Conservation (phyloP, 1,284 basidiomycete species). For the Sanghuangporus baumii region DNA sequence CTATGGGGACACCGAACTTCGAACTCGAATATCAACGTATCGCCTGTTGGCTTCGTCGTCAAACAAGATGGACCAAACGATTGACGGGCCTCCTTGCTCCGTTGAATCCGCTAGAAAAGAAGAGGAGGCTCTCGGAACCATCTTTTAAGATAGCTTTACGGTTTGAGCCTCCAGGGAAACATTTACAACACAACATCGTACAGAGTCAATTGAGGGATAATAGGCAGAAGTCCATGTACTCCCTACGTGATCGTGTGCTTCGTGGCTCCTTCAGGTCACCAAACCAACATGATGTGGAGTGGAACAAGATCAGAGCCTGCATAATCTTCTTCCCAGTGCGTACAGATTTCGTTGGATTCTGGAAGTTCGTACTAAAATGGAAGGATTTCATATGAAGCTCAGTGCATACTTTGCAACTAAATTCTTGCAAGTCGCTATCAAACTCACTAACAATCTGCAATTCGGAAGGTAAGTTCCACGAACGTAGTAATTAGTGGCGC, state of each 20-base stretch:
- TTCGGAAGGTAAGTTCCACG: not conserved
- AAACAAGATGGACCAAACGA: not conserved
- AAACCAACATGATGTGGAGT: not conserved
- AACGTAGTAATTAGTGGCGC: not conserved
- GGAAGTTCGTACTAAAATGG: not conserved
- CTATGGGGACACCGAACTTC: no score
- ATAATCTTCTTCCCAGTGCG: not conserved
- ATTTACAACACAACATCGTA: not conserved
- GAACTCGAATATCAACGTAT: not conserved
- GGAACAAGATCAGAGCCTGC: not conserved
- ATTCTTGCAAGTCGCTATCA: not conserved
- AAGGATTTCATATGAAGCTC: not conserved
- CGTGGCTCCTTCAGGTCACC: not conserved
- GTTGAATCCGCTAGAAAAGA: not conserved
- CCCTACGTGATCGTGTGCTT: not conserved
- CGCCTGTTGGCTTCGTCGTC: not conserved
- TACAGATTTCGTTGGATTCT: not conserved
- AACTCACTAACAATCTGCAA: not conserved
- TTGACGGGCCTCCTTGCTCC: not conserved
- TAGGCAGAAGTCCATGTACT: not conserved
- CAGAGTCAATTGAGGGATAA: not conserved
- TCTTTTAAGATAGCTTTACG: not conserved
- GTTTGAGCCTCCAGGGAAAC: not conserved
- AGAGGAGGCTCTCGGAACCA: not conserved
- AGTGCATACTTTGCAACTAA: not conserved